These are phyloP conservation scores for Themeda triandra DNA, from an alignment of 176 grass and related monocot species.

Conservation along the genomic window DNA sequence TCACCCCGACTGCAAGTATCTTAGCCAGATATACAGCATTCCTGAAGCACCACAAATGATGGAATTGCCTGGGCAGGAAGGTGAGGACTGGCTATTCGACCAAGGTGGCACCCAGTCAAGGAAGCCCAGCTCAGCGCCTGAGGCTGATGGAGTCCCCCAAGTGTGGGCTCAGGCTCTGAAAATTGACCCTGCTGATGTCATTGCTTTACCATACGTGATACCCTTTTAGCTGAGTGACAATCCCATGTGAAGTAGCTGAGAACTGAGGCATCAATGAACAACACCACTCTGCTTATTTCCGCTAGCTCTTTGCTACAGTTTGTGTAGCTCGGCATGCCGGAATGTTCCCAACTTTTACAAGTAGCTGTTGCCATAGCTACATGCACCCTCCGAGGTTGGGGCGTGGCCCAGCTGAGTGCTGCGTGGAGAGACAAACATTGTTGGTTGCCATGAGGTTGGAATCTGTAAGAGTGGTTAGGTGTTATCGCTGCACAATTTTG, in stretches of 20 bases:
- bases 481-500: constrained; percentile 66
- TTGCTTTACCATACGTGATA: constrained; percentile 56
- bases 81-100: constrained; percentile 46
- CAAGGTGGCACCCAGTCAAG: constrained; percentile 19
- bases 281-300: constrained; percentile 9
- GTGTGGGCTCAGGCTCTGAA: constrained; percentile 53
- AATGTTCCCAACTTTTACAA: constrained; percentile 26
- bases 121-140: constrained; percentile 14
- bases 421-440: not conserved
- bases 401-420: constrained; percentile 21
- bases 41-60: constrained; percentile 53
- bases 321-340: constrained; percentile 35
- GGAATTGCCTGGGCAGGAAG: constrained; percentile 46
- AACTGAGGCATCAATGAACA: constrained; percentile 11
- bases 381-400: constrained; percentile 15
- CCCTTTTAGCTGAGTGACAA: constrained; percentile 43
- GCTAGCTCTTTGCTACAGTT: constrained; percentile 33
- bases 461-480: constrained; percentile 24
- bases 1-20: constrained; percentile 58
- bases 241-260: constrained; percentile 10
- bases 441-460: constrained; percentile 1
- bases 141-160: constrained; percentile 24
- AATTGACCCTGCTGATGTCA: constrained; percentile 43
- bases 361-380: constrained; percentile 27
- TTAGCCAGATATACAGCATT: constrained; percentile 58